Conservation (phyloP, 768 basidiomycete genomes). For the Rhizopogon vesiculosus region DNA sequence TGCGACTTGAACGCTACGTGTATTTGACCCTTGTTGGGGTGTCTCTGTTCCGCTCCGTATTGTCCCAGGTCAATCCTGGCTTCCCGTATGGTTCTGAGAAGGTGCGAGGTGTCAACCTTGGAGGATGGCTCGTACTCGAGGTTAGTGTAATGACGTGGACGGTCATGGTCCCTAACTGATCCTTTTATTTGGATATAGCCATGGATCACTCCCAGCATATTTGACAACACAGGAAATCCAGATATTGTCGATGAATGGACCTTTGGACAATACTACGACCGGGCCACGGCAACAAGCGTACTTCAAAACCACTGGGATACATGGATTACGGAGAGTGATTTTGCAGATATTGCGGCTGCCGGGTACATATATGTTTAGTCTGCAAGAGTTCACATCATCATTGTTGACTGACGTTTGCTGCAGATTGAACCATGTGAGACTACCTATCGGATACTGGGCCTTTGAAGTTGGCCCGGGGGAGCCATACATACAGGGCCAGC, state of each 20-base stretch:
- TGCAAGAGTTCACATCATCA: not conserved
- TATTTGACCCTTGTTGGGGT: constrained; percentile 22
- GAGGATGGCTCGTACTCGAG: constrained; percentile 58
- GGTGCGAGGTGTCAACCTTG: constrained; percentile 82
- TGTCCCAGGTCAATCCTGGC: constrained; percentile 37
- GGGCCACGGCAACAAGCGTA: constrained; percentile 39
- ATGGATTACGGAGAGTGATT: constrained; percentile 83
- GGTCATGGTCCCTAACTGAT: constrained; percentile 33
- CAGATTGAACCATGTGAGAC: constrained; percentile 76
- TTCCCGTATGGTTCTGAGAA: constrained; percentile 73
- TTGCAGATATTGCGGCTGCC: constrained; percentile 66
- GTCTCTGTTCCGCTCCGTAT: constrained; percentile 21
- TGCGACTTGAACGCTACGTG: constrained; percentile 5
- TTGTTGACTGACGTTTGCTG: constrained; percentile 5
- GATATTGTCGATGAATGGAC: constrained; percentile 76
- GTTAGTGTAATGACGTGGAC: constrained; percentile 20
- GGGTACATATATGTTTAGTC: constrained; percentile 41
- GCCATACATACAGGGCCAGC: constrained; percentile 75
- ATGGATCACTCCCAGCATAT: constrained; percentile 77
- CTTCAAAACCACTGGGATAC: constrained; percentile 73
- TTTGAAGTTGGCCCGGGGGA: constrained; percentile 76
- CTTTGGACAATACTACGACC: constrained; percentile 59
- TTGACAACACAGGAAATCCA: constrained; percentile 47
- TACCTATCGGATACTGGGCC: constrained; percentile 91
- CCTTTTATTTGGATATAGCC: constrained; percentile 38